phyloP scores from a whole-genome alignment of 192 early-diverging fungal species.

The Radiomyces spectabilis region DNA sequence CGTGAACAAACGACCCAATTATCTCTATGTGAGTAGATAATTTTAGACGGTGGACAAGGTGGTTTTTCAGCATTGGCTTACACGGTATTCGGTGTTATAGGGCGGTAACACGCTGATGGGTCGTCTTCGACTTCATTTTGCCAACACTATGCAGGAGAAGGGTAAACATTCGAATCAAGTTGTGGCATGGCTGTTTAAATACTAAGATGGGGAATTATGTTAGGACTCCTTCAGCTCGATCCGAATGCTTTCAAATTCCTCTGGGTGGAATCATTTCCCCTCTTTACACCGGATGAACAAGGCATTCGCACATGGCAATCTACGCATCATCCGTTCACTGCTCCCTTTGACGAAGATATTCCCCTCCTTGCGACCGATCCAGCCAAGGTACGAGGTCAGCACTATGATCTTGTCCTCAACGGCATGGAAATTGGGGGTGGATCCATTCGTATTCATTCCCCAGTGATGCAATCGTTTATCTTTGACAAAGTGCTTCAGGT shows the following conservation, averaged over 20 bases:
- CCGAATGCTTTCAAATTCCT: constrained; percentile 55
- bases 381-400: constrained; percentile 62
- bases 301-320: constrained; percentile 37
- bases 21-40: constrained; percentile 35
- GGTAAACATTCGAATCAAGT: no score
- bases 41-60: no score
- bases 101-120: constrained; percentile 53
- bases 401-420: constrained; percentile 88
- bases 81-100: constrained; percentile 3
- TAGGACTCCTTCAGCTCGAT: constrained; percentile 42
- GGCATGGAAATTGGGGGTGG: constrained; percentile 90
- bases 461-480: constrained; percentile 64
- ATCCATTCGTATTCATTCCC: constrained; percentile 80
- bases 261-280: constrained; percentile 86
- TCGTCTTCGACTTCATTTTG: constrained; percentile 44
- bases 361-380: constrained; percentile 53
- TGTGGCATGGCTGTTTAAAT: no score
- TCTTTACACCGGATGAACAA: constrained; percentile 70
- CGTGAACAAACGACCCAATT: constrained; percentile 39
- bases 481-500: constrained; percentile 64
- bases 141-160: constrained; percentile 42
- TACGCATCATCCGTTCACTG: constrained; percentile 92
- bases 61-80: no score
- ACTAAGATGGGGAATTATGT: no score
- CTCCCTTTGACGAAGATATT: constrained; percentile 66